phyloP scores from a whole-genome alignment of 352 stramenopile species.

The Globisporangium iwayamae region DNA sequence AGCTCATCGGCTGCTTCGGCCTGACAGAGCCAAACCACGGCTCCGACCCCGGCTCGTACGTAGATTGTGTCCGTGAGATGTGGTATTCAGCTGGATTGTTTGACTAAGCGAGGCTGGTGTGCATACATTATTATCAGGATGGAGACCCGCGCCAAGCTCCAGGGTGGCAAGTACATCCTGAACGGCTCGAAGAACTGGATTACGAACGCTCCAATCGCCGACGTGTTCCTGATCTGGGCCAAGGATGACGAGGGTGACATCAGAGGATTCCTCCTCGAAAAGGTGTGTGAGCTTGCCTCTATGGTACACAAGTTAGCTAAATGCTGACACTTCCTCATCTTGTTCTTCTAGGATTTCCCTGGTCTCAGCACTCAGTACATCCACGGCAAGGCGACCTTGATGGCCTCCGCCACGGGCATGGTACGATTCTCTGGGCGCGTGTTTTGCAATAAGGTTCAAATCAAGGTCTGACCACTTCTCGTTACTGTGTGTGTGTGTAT shows the following conservation, averaged over 20 bases:
- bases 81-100: background rate
- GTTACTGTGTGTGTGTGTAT: background rate
- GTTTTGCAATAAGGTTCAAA: no score
- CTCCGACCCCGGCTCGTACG: conserved; percentile 90
- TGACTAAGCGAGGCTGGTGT: background rate
- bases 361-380: conserved; percentile 94
- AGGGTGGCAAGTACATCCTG: conserved; percentile 92
- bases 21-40: conserved; percentile 98
- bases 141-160: conserved; percentile 90
- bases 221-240: conserved; percentile 97
- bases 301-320: background rate
- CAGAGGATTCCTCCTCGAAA: conserved; percentile 94
- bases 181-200: conserved; percentile 96
- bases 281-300: conserved; percentile 28
- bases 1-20: conserved; percentile 97
- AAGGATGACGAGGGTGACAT: conserved; percentile 94
- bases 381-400: conserved; percentile 95
- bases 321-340: background rate
- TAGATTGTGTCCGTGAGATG: background rate
- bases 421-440: conserved; percentile 17
- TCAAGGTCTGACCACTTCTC: background rate
- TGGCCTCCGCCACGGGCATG: conserved; percentile 94
- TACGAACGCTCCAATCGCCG: conserved; percentile 97
- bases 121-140: conserved; percentile 60
- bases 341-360: conserved; percentile 58